phyloP scores from a whole-genome alignment of 306 rosid genomes.

The Spatholobus suberectus region DNA sequence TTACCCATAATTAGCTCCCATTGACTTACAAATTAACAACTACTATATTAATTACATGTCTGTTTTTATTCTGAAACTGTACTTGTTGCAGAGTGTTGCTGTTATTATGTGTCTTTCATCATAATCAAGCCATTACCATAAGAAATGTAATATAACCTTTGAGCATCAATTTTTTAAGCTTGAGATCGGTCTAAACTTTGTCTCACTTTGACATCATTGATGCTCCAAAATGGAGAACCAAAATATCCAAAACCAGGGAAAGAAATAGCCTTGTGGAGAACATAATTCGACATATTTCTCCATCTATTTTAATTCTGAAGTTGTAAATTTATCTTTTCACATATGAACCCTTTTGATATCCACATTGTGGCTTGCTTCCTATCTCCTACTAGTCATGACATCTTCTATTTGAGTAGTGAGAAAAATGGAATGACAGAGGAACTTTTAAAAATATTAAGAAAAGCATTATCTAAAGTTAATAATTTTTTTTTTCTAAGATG shows the following conservation, averaged over 20 bases:
- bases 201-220: background rate
- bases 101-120: background rate
- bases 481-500: background rate
- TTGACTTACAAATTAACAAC: background rate
- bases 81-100: background rate
- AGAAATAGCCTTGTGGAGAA: background rate
- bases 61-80: slow-evolving; percentile 3
- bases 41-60: background rate
- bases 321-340: background rate
- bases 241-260: slow-evolving; percentile 1
- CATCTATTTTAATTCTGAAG: slow-evolving; percentile 27
- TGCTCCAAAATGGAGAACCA: slow-evolving; percentile 7
- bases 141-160: slow-evolving; percentile 4
- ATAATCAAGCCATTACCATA: background rate
- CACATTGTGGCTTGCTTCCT: background rate
- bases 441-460: background rate
- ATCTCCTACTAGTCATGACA: background rate
- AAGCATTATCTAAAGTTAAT: background rate
- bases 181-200: background rate
- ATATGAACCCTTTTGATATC: slow-evolving; percentile 11
- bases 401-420: background rate
- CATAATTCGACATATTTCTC: slow-evolving; percentile 3
- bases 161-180: background rate
- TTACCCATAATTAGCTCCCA: background rate
- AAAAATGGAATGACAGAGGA: background rate